Evolutionary conservation across 345 rosid genomes (phyloP), one percentile per base, ranked within the genome.

Genomic region (Arabis alpina): DNA sequence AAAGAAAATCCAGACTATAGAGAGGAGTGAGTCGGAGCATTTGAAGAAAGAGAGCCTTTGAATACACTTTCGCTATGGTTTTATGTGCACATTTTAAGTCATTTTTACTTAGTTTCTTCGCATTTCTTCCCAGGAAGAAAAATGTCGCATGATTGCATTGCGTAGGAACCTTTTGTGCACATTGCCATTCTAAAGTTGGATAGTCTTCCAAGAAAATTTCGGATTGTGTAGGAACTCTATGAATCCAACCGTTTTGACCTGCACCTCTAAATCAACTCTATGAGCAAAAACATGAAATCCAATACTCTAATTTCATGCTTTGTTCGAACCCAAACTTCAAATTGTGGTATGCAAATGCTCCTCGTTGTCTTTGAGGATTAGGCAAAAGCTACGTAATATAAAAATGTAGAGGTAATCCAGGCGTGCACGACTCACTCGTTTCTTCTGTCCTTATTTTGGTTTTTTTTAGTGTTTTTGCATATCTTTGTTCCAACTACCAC

Each of bases 1-100:
- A 91, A 77, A 58, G 91, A 89, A 76, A 91, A 93, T 59, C 96
- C 96, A 1, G 89, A 91, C 2, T 93, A 86, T 64, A 78, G 77
- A 59, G 97, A 87, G 64, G 97, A 93, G 25, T 76, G 54, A 76
- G 24, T 57, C 14, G 37, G n/a, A 59, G 24, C 51, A 16, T 8
- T 32, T 60, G 24, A 34, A 36, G 64, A 63, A 34, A 49, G 23
- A 11, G 14, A 55, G 15, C 70, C 40, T 55, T 48, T 36, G 19
- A 34, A 30, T 50, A 70, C 52, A 70, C 52, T 30, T 32, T 40
- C 15, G 6, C 55, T 60, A 8, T 50, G 59, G 51, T 49, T 40
- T 51, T 13, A 16, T 70, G 58, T 49, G 42, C 74, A 39, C 74
- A 59, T 25, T 36, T 25, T 19, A 2, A 34, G 27, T 54, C 54